Base-by-base conservation (phyloP, 2,329 filamentous ascomycete species). In the Harringtonia aguacate region DNA sequence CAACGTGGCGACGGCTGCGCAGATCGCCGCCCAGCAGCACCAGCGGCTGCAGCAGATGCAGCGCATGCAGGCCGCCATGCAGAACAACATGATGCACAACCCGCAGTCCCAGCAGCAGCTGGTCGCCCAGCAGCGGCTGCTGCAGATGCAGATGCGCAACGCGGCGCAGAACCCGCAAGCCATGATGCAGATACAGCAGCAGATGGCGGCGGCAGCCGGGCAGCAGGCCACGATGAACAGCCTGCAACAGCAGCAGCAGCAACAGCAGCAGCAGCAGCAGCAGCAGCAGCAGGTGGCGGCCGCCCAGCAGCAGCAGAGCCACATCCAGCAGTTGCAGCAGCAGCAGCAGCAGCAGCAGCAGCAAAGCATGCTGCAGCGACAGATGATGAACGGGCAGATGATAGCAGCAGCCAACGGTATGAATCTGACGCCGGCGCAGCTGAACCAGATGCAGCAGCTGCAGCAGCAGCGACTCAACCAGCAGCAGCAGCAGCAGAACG, bases 41-140 rank as follows among this genome's bases (percentile, higher is more conserved):
- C 60, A 66, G 28, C 69, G 71, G 43, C 59, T 69, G 43, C 63
- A 68, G 45, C 65, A 68, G 45, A 63, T 63, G 21, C 44, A 46
- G 28, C 33, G 39, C 50, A 47, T 52, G 55, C 49, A 47, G 27
- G 47, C 47, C 6, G 47, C 56, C 52, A 49, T 61, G 45, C 53
- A 57, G 48, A 63, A 55, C 50, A 64, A 61, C 52, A 68, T 66
- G 60, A 56, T 63, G 57, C 64, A 58, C 18, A 64, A 67, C 45
- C 64, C 66, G 29, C 57, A 66, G 38, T 44, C 39, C 24, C 48
- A 58, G 29, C 50, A 54, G 22, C 55, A 57, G 22, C 48, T 58
- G 22, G 53, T 58, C 20, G 57, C 57, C 44, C 59, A 62, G 43
- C 61, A 65, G 42, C 52, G 59, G 22, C 54, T 59, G 18, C 40